phyloP scores from a whole-genome alignment of 148 eudicot species.

The Rhododendron henanense region DNA sequence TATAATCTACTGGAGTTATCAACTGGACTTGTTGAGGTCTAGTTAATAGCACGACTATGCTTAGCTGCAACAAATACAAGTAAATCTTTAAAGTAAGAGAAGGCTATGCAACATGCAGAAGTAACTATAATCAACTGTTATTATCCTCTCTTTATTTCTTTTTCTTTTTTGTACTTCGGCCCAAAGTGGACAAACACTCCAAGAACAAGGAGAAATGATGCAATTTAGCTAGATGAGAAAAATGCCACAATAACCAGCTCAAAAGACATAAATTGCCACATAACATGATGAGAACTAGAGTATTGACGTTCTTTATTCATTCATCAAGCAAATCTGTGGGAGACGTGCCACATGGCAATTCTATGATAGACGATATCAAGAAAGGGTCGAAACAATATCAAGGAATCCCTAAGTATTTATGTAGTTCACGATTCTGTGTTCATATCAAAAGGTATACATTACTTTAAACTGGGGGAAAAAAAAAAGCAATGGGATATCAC shows the following conservation, averaged over 20 bases:
- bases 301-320: neutral
- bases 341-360: neutral
- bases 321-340: neutral
- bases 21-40: constrained; percentile 72
- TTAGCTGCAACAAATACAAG: constrained; percentile 46
- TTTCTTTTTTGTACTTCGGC: neutral
- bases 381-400: neutral
- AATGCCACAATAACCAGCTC: neutral
- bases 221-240: neutral
- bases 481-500: neutral
- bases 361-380: neutral
- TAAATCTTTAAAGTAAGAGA: neutral
- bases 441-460: neutral
- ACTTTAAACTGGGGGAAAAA: neutral
- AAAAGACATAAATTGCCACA: neutral
- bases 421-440: neutral
- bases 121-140: neutral
- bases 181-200: neutral
- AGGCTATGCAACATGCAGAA: neutral
- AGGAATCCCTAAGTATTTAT: neutral
- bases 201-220: neutral
- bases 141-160: neutral
- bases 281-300: neutral
- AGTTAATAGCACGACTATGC: constrained; percentile 68
- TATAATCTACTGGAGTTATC: constrained; percentile 38